phyloP scores from a whole-genome alignment of 129 eudicot species.

The Helichrysum umbraculigerum region DNA sequence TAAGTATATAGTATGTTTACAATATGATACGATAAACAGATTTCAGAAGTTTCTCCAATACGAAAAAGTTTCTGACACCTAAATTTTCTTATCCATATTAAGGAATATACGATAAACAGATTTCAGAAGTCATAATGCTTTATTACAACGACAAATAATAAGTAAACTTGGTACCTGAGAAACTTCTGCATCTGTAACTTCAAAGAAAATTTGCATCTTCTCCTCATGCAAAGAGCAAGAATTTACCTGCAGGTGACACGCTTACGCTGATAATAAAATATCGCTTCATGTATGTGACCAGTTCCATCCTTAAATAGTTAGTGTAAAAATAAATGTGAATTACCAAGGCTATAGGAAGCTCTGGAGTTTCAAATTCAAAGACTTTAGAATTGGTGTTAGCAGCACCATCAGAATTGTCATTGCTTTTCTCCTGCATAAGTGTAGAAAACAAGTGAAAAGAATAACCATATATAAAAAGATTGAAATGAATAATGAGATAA shows the following conservation, averaged over 20 bases:
- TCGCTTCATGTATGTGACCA: conserved; percentile 9
- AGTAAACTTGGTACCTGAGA: conserved; percentile 42
- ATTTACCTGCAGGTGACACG: conserved; percentile 52
- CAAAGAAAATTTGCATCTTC: conserved; percentile 44
- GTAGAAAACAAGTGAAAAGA: conserved; percentile 29
- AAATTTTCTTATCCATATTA: too few species aligned
- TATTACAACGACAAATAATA: background rate
- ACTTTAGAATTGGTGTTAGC: conserved; percentile 27
- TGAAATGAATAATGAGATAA: conserved; percentile 14
- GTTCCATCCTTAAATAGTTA: conserved; percentile 10
- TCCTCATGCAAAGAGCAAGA: conserved; percentile 42
- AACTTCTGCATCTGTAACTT: conserved; percentile 45
- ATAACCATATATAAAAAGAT: background rate
- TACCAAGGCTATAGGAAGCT: conserved; percentile 58
- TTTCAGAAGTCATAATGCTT: too few species aligned
- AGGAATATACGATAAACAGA: too few species aligned
- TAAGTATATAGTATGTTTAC: background rate
- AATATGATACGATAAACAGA: too few species aligned
- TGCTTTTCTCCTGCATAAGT: conserved; percentile 55
- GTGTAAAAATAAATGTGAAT: conserved; percentile 5
- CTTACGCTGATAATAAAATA: conserved; percentile 23
- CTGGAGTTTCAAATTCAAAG: conserved; percentile 68
- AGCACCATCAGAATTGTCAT: conserved; percentile 26
- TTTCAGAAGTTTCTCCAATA: too few species aligned
- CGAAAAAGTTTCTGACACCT: too few species aligned